Conservation (phyloP, 352 stramenopile species). For the Phytophthora pseudosyringae region DNA sequence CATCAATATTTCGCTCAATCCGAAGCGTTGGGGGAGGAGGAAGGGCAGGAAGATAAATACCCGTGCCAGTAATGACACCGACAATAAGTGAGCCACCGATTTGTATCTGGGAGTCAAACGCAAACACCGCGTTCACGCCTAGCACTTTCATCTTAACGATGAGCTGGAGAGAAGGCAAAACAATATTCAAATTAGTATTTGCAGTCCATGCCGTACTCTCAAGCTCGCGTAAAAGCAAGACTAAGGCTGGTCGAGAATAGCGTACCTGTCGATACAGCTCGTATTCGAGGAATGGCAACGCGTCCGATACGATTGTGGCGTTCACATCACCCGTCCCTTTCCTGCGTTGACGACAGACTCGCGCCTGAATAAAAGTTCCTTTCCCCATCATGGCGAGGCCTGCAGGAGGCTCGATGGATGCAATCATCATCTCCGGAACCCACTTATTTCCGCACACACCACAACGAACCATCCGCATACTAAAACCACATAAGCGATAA, state of each 20-base stretch:
- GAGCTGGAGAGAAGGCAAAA: slow-evolving; percentile 41
- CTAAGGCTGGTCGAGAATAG: background rate
- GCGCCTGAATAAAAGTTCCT: slow-evolving; percentile 95
- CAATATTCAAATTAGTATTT: slow-evolving; percentile 9
- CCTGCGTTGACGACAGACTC: slow-evolving; percentile 93
- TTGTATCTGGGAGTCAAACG: slow-evolving; percentile 92
- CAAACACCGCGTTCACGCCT: slow-evolving; percentile 97
- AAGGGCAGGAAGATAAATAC: slow-evolving; percentile 94
- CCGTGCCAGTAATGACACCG: slow-evolving; percentile 92
- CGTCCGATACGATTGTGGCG: slow-evolving; percentile 96
- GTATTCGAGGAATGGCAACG: slow-evolving; percentile 98
- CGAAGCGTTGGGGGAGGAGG: slow-evolving; percentile 92
- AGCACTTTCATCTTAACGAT: slow-evolving; percentile 93
- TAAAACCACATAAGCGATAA: slow-evolving; percentile 25
- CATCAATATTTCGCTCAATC: slow-evolving; percentile 95
- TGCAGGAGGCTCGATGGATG: slow-evolving; percentile 87
- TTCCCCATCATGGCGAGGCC: slow-evolving; percentile 90
- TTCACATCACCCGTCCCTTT: slow-evolving; percentile 95
- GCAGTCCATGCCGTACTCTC: background rate
- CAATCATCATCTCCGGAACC: slow-evolving; percentile 96
- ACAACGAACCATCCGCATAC: slow-evolving; percentile 97
- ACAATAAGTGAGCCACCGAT: slow-evolving; percentile 90
- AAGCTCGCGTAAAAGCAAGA: background rate
- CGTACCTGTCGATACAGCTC: slow-evolving; percentile 96
- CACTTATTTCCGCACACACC: slow-evolving; percentile 97